Base-by-base conservation (phyloP, 2,329 filamentous ascomycete species). In the Didymella segeticola region DNA sequence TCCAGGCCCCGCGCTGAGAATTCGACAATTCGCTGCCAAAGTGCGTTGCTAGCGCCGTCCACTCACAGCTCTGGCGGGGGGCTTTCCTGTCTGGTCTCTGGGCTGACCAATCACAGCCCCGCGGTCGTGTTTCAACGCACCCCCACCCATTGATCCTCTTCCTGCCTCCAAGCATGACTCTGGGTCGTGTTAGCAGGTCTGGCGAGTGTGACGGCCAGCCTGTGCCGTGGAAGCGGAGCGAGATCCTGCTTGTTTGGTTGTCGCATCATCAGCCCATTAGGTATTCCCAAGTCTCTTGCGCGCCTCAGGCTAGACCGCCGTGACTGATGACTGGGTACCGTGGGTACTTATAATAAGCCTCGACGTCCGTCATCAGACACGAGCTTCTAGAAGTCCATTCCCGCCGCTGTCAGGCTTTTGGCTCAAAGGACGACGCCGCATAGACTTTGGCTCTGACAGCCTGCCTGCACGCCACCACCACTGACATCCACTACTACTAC, bases 281-380 rank as follows among this genome's bases (percentile, higher is more conserved):
- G 34, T 7, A n/a, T 3, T n/a, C 34, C 17, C n/a, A n/a, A n/a
- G n/a, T n/a, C n/a, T n/a, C n/a, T n/a, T n/a, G n/a, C n/a, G 34
- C 15, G 34, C 25, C 7, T 37, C 30, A 29, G 38, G 39, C 41
- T 45, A 51, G 47, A 27, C n/a, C n/a, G n/a, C 20, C 10, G 25
- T 31, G 47, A 38, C 47, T 51, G 31, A 39, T 17, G n/a, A n/a
- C n/a, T n/a, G n/a, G n/a, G n/a, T n/a, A n/a, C n/a, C n/a, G n/a
- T n/a, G n/a, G n/a, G n/a, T n/a, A 37, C 47, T 60, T 53, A 61
- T 56, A 63, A 59, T 50, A 60, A 57, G 53, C 43, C 31, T 37
- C 38, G 11, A 34, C 42, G 22, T 49, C 50, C 39, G 59, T 56
- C 34, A 53, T 31, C n/a, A n/a, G n/a, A n/a, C n/a, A n/a, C 10